These are phyloP conservation scores for Dendrobium nobile DNA, from an alignment of 106 monocot species.

Conservation along the genomic window DNA sequence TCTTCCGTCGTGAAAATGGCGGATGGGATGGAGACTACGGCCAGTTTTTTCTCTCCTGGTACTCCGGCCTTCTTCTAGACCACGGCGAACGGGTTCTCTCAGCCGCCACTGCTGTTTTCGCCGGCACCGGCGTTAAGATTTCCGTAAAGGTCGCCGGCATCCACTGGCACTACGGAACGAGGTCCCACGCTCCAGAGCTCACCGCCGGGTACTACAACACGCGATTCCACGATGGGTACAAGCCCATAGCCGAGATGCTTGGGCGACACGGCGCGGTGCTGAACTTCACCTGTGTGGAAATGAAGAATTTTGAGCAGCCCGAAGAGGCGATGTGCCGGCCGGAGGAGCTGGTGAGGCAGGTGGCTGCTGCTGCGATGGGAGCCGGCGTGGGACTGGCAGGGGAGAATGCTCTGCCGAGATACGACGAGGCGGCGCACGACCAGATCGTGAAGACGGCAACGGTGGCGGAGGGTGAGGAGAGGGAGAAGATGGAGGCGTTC, in stretches of 20 bases:
- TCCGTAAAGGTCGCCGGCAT: constrained; percentile 92
- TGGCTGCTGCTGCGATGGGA: constrained; percentile 38
- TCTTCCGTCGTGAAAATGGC: constrained; percentile 72
- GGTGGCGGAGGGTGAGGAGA: constrained; percentile 6
- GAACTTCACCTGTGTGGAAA: constrained; percentile 94
- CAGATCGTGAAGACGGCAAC: constrained; percentile 48
- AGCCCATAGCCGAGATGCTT: constrained; percentile 62
- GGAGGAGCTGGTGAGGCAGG: constrained; percentile 74
- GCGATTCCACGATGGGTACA: constrained; percentile 62
- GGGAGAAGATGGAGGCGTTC: constrained; percentile 50
- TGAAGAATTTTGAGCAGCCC: constrained; percentile 80
- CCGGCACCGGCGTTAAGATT: constrained; percentile 34
- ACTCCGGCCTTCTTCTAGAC: constrained; percentile 62
- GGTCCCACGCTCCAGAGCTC: constrained; percentile 81
- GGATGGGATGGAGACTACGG: constrained; percentile 70
- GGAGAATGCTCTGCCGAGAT: constrained; percentile 82
- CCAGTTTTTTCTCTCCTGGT: constrained; percentile 91
- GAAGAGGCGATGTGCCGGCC: constrained; percentile 69
- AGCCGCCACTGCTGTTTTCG: constrained; percentile 35
- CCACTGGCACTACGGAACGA: constrained; percentile 94
- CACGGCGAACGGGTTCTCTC: constrained; percentile 77
- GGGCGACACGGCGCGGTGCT: constrained; percentile 68
- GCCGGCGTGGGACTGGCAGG: constrained; percentile 70
- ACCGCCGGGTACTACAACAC: constrained; percentile 98
- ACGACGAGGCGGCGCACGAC: constrained; percentile 61